phyloP scores from a whole-genome alignment of 2,329 filamentous ascomycete genomes.

The Arthrobotrys sinensis region DNA sequence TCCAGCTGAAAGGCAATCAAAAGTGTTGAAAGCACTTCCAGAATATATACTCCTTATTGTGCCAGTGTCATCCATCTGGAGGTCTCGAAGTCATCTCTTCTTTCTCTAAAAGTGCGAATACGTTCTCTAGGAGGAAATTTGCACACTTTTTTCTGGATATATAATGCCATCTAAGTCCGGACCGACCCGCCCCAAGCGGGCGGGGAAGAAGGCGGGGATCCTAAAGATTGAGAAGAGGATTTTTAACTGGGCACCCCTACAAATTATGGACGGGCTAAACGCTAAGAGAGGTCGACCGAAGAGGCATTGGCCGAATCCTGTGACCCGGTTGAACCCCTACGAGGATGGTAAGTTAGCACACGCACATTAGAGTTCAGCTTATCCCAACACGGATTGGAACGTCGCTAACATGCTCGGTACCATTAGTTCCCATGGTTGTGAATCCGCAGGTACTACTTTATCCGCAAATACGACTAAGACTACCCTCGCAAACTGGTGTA shows the following conservation, averaged over 20 bases:
- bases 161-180: constrained; percentile 37
- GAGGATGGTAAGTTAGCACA: constrained; percentile 49
- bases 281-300: constrained; percentile 38
- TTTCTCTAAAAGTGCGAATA: constrained; percentile 7
- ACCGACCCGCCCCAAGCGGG: constrained; percentile 3
- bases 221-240: constrained; percentile 28
- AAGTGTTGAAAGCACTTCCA: constrained; percentile 19
- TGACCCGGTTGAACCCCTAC: constrained; percentile 41
- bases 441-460: constrained; percentile 27
- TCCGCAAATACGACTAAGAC: neutral
- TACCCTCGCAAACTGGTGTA: neutral
- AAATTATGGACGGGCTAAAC: constrained; percentile 46
- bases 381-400: constrained; percentile 12
- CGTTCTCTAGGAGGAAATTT: constrained; percentile 8
- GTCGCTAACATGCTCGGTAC: constrained; percentile 27
- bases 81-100: neutral
- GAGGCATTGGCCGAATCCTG: constrained; percentile 33
- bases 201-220: constrained; percentile 1
- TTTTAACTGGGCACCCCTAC: constrained; percentile 28
- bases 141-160: constrained; percentile 22
- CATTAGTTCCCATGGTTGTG: constrained; percentile 39
- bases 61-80: constrained; percentile 28
- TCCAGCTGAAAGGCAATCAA: constrained; percentile 24
- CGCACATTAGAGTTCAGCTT: constrained; percentile 9
- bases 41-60: constrained; percentile 47